These are phyloP conservation scores for Dactylellina sp. DNA, from an alignment of 2,329 filamentous ascomycete species.

Conservation along the genomic window DNA sequence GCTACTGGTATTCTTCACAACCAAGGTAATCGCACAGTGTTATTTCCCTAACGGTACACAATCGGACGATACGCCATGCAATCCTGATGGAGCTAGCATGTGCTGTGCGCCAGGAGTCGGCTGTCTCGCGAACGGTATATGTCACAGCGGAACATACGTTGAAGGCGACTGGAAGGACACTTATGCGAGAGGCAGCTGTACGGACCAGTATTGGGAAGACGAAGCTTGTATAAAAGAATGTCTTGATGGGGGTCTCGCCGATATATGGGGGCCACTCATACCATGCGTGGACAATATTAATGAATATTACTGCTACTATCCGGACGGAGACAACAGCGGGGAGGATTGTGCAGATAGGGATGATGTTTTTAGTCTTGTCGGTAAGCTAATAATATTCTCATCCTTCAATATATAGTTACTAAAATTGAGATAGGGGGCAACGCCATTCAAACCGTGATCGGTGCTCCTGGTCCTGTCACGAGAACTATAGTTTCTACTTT, in stretches of 20 bases:
- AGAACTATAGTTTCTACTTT: not conserved
- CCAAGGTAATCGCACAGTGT: slow-evolving; percentile 8
- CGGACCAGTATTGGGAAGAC: slow-evolving; percentile 30
- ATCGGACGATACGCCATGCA: slow-evolving; percentile 25
- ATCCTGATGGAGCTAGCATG: slow-evolving; percentile 22
- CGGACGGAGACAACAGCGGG: slow-evolving; percentile 21
- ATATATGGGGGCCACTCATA: slow-evolving; percentile 21
- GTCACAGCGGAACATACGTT: slow-evolving; percentile 15
- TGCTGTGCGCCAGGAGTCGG: slow-evolving; percentile 22
- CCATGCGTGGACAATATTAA: slow-evolving; percentile 25
- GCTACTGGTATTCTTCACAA: not conserved
- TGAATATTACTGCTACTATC: slow-evolving; percentile 35
- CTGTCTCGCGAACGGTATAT: slow-evolving; percentile 35
- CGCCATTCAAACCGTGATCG: slow-evolving; percentile 21
- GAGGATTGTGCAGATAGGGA: slow-evolving; percentile 16
- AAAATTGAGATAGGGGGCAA: slow-evolving; percentile 19
- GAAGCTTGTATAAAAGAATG: slow-evolving; percentile 28
- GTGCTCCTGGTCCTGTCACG: slow-evolving; percentile 4
- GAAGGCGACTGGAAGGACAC: slow-evolving; percentile 3
- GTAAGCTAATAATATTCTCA: slow-evolving; percentile 5
- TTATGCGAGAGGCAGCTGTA: slow-evolving; percentile 35
- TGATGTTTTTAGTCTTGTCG: slow-evolving; percentile 34
- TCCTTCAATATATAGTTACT: not conserved
- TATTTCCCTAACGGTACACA: slow-evolving; percentile 23
- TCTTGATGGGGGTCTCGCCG: slow-evolving; percentile 13